phyloP scores from a whole-genome alignment of 2,329 filamentous ascomycete species.

The Scleromitrula shiraiana region DNA sequence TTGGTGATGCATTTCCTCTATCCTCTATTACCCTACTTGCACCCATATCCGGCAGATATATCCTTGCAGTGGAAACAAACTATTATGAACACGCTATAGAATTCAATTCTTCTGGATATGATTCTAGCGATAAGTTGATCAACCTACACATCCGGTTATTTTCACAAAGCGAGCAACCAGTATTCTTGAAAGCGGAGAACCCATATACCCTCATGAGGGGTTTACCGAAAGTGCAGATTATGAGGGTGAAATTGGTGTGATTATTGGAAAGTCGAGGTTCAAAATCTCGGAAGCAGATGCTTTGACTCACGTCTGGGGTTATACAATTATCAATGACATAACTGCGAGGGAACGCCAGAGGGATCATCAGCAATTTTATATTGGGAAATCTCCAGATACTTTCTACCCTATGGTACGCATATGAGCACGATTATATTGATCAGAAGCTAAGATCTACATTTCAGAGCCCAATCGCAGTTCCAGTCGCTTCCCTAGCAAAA shows the following conservation, averaged over 20 bases:
- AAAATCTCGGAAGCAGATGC: slow-evolving; percentile 21
- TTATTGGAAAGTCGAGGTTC: slow-evolving; percentile 46
- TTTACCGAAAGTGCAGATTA: slow-evolving; percentile 43
- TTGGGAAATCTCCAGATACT: slow-evolving; percentile 48
- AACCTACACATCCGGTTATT: slow-evolving; percentile 45
- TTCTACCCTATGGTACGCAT: slow-evolving; percentile 50
- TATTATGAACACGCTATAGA: slow-evolving; percentile 27
- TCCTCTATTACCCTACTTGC: too few species aligned
- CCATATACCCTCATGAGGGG: slow-evolving; percentile 38
- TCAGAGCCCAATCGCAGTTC: too few species aligned
- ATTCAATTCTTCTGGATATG: slow-evolving; percentile 48
- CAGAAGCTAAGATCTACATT: too few species aligned
- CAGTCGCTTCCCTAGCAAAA: too few species aligned
- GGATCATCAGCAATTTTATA: slow-evolving; percentile 55
- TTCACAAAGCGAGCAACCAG: slow-evolving; percentile 43
- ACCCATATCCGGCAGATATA: too few species aligned
- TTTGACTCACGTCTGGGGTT: slow-evolving; percentile 27
- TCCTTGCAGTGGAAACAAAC: not conserved
- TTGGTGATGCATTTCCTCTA: too few species aligned
- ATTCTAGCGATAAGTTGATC: slow-evolving; percentile 46
- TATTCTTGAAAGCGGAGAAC: slow-evolving; percentile 33
- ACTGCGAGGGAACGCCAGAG: slow-evolving; percentile 46
- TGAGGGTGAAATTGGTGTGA: slow-evolving; percentile 42
- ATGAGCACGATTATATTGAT: too few species aligned
- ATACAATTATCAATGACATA: slow-evolving; percentile 48